Evolutionary conservation across 2,329 filamentous ascomycete species (phyloP).

Genomic region (Penicillium sp.): DNA sequence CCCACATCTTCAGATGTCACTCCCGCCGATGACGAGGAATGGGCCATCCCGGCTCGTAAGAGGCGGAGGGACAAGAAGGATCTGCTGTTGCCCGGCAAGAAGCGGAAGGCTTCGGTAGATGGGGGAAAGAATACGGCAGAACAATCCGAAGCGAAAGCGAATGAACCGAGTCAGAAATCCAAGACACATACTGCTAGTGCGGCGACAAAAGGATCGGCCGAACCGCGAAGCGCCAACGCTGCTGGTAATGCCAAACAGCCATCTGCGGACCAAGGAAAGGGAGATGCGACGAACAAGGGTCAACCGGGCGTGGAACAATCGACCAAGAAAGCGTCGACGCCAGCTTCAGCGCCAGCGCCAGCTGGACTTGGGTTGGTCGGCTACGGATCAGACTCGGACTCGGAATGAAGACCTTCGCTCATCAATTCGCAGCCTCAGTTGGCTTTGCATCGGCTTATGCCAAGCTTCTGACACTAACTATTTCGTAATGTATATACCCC

Average conservation of each 20-base stretch:
- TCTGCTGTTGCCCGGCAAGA: constrained; percentile 44
- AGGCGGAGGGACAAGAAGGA: constrained; percentile 56
- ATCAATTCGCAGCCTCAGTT: background rate
- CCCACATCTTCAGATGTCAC: constrained; percentile 38
- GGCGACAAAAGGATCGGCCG: background rate
- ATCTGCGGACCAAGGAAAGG: constrained; percentile 2
- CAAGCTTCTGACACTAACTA: background rate
- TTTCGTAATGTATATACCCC: background rate
- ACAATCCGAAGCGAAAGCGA: background rate
- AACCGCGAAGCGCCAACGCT: background rate
- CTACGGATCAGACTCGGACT: constrained; percentile 49
- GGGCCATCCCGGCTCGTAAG: constrained; percentile 56
- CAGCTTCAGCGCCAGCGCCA: constrained; percentile 19
- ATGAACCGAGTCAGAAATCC: background rate
- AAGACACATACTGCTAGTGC: background rate
- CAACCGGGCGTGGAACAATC: constrained; percentile 15
- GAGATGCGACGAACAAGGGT: constrained; percentile 1
- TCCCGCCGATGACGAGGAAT: constrained; percentile 49
- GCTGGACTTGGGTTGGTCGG: constrained; percentile 38
- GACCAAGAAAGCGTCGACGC: constrained; percentile 27
- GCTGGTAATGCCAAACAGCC: background rate
- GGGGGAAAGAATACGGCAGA: constrained; percentile 6
- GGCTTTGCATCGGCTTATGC: background rate
- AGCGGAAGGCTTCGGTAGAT: constrained; percentile 44
- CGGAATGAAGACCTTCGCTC: constrained; percentile 33